These are phyloP conservation scores for Termitomyces sp. DNA, from an alignment of 768 basidiomycete genomes.

Conservation along the genomic window DNA sequence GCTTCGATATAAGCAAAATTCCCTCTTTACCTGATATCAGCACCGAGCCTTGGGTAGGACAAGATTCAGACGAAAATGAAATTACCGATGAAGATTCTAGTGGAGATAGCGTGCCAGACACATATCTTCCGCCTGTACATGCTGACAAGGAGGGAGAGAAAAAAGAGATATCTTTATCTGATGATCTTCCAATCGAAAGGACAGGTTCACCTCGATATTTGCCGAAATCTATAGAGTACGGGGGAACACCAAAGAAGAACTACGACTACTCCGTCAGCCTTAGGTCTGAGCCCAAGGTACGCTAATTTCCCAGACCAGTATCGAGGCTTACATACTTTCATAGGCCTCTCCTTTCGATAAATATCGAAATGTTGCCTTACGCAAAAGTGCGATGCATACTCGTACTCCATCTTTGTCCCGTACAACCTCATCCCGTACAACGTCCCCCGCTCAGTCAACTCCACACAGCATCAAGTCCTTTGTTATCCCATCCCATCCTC, in stretches of 20 bases:
- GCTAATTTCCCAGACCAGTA: slow-evolving; percentile 7
- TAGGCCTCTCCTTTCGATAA: slow-evolving; percentile 63
- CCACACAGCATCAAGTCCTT: slow-evolving; percentile 54
- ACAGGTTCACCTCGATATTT: slow-evolving; percentile 49
- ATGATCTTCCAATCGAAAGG: slow-evolving; percentile 56
- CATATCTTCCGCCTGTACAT: slow-evolving; percentile 47
- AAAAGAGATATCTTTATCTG: slow-evolving; percentile 49
- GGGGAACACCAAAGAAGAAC: slow-evolving; percentile 48
- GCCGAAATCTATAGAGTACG: slow-evolving; percentile 27
- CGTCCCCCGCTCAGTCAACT: slow-evolving; percentile 63
- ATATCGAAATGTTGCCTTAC: slow-evolving; percentile 59
- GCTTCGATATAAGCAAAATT: slow-evolving; percentile 61
- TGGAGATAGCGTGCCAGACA: slow-evolving; percentile 51
- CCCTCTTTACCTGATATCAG: slow-evolving; percentile 47
- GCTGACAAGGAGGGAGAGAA: slow-evolving; percentile 31
- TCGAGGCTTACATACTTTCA: slow-evolving; percentile 2
- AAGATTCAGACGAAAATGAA: slow-evolving; percentile 34
- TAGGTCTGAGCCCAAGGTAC: slow-evolving; percentile 58
- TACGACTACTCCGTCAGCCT: slow-evolving; percentile 60
- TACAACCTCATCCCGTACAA: slow-evolving; percentile 54
- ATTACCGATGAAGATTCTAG: slow-evolving; percentile 38
- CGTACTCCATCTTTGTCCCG: slow-evolving; percentile 69
- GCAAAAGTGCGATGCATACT: slow-evolving; percentile 45
- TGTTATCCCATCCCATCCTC: slow-evolving; percentile 33
- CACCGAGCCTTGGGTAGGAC: slow-evolving; percentile 26